Evolutionary conservation across 2,329 filamentous ascomycete genomes (phyloP).

Genomic region (Trichoderma asperellum): DNA sequence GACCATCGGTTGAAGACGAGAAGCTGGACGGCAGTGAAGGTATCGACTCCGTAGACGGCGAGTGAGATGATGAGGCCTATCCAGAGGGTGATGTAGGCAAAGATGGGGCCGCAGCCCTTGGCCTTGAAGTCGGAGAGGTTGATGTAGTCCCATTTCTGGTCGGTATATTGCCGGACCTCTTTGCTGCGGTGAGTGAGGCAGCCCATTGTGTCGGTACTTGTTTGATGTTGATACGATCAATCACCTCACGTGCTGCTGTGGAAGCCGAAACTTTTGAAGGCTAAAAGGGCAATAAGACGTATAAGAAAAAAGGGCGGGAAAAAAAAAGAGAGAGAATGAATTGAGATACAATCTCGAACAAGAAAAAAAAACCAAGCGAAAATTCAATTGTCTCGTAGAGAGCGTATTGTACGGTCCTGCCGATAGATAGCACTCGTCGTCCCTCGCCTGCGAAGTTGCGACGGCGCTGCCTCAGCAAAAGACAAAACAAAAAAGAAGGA

Average conservation of each 20-base stretch:
- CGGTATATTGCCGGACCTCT: conserved; percentile 68
- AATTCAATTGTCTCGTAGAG: not conserved
- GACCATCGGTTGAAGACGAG: conserved; percentile 90
- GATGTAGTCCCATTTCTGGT: conserved; percentile 95
- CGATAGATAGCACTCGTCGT: conserved; percentile 50
- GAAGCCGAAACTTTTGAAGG: not conserved
- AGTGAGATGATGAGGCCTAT: conserved; percentile 77
- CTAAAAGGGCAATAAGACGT: not conserved
- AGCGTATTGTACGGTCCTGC: conserved; percentile 43
- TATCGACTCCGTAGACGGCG: conserved; percentile 86
- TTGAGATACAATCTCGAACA: conserved; percentile 2
- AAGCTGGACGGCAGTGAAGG: conserved; percentile 90
- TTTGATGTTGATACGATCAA: conserved; percentile 21
- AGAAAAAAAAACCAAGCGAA: not conserved
- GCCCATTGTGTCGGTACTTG: conserved; percentile 60
- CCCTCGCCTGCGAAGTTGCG: conserved; percentile 56
- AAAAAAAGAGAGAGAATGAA: conserved; percentile 27
- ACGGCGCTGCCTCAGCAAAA: conserved; percentile 40
- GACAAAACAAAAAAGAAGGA: not conserved
- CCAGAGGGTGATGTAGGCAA: conserved; percentile 87
- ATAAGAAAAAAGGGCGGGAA: conserved; percentile 5
- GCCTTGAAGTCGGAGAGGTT: conserved; percentile 78
- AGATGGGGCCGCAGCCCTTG: conserved; percentile 71
- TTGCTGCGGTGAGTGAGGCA: conserved; percentile 67
- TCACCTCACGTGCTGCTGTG: not conserved